Percentiles rank a stretch among this genome's conserved stretches.
Conservation (phyloP, 1,284 basidiomycete genomes). For the Puccinia polysora region DNA sequence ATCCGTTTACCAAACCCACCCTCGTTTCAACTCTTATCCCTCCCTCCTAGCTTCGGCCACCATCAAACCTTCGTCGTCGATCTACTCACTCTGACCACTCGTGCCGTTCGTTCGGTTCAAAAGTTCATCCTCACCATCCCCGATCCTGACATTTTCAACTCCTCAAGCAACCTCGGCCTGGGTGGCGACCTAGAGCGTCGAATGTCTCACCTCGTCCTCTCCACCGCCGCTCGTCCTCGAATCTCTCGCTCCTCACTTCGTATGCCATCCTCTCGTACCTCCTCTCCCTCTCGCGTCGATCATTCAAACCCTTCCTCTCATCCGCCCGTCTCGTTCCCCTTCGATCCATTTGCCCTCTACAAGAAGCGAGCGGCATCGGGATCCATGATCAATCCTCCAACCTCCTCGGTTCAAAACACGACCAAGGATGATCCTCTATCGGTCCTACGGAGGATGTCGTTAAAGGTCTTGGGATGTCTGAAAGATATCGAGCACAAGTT, state of each 20-base stretch:
- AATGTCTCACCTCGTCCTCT: slow-evolving; percentile 55
- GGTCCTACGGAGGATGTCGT: slow-evolving; percentile 65
- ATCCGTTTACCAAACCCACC: neutral
- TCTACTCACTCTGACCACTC: slow-evolving; percentile 68
- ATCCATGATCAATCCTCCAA: neutral
- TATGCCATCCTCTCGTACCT: slow-evolving; percentile 26
- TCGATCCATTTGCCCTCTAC: slow-evolving; percentile 42
- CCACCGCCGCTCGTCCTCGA: slow-evolving; percentile 36
- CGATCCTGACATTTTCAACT: slow-evolving; percentile 53
- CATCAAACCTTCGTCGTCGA: slow-evolving; percentile 29
- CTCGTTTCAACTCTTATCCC: neutral
- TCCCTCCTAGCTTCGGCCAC: neutral
- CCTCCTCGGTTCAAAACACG: neutral
- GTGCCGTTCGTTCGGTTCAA: slow-evolving; percentile 68
- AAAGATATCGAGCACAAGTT: slow-evolving; percentile 57
- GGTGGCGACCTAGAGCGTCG: slow-evolving; percentile 49
- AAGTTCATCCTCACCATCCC: slow-evolving; percentile 74
- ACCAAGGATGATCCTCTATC: slow-evolving; percentile 59
- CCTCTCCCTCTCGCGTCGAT: slow-evolving; percentile 28
- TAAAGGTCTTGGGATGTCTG: slow-evolving; percentile 69
- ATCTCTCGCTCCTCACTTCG: slow-evolving; percentile 11
- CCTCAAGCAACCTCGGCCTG: slow-evolving; percentile 23
- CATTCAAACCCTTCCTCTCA: neutral
- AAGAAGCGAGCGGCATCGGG: slow-evolving; percentile 25
- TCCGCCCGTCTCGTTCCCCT: neutral